phyloP scores from a whole-genome alignment of 805 yeast genomes.

The Metschnikowia sp. region DNA sequence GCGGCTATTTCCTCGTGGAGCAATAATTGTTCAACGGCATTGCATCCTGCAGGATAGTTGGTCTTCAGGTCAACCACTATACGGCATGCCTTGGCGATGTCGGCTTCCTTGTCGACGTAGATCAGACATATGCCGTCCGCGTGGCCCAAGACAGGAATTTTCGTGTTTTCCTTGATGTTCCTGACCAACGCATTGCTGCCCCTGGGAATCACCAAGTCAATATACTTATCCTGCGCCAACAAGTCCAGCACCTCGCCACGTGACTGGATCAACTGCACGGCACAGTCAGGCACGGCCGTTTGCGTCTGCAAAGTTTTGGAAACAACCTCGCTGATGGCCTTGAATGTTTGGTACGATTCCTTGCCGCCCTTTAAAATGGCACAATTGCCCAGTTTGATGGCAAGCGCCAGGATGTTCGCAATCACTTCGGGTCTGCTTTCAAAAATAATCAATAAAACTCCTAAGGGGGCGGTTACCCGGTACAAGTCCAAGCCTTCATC shows the following conservation, averaged over 20 bases:
- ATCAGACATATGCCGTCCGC: conserved; percentile 97
- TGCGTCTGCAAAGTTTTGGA: conserved; percentile 50
- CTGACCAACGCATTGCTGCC: conserved; percentile 94
- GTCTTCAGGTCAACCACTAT: conserved; percentile 86
- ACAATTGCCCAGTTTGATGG: conserved; percentile 94
- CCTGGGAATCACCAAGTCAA: conserved; percentile 94
- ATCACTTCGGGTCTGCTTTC: conserved; percentile 98
- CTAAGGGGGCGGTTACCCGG: conserved; percentile 90
- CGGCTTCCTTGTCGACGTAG: conserved; percentile 75
- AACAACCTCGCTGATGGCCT: conserved; percentile 72
- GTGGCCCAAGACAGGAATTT: conserved; percentile 96
- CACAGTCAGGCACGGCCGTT: conserved; percentile 74
- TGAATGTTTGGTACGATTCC: conserved; percentile 83
- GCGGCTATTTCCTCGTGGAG: conserved; percentile 46
- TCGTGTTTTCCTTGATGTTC: conserved; percentile 79
- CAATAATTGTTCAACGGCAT: conserved; percentile 87
- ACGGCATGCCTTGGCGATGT: conserved; percentile 69
- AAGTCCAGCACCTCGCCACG: conserved; percentile 88
- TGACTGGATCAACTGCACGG: conserved; percentile 83
- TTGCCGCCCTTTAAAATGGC: conserved; percentile 98
- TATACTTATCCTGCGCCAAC: conserved; percentile 78
- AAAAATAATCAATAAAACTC: conserved; percentile 86
- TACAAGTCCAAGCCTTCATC: conserved; percentile 87
- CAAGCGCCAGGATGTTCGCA: conserved; percentile 94
- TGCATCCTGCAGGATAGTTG: conserved; percentile 98